A percentile compares a stretch with the other conserved stretches of the same genome.
phyloP scores from a whole-genome alignment of 2,329 filamentous ascomycete genomes.

The Penicillium crustosum region DNA sequence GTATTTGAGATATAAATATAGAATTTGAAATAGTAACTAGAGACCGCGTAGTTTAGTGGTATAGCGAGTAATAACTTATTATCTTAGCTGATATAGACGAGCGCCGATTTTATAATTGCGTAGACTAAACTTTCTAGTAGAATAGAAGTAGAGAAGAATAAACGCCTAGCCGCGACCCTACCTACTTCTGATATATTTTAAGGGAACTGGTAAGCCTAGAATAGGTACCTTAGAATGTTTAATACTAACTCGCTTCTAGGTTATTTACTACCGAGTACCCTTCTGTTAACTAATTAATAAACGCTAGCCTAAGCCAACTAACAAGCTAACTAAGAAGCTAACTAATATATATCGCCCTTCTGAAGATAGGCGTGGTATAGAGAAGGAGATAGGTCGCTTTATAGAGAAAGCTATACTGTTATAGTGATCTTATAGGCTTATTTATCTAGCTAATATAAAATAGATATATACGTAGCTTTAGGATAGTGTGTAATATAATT shows the following conservation, averaged over 20 bases:
- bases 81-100: too few species aligned
- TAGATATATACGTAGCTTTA: neutral
- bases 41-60: too few species aligned
- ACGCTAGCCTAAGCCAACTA: neutral
- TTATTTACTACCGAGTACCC: neutral
- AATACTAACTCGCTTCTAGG: neutral
- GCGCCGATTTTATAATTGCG: too few species aligned
- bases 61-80: too few species aligned
- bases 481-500: neutral
- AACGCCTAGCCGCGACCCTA: neutral
- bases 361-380: neutral
- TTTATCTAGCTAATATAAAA: neutral
- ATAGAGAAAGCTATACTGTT: neutral
- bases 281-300: neutral
- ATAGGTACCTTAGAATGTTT: neutral
- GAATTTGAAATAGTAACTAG: too few species aligned
- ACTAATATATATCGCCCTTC: neutral
- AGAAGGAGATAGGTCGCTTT: neutral
- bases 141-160: too few species aligned
- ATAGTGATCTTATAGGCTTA: neutral
- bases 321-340: neutral
- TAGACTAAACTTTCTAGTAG: too few species aligned
- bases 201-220: neutral
- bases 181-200: neutral
- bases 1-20: too few species aligned